Evolutionary conservation across 345 rosid species (phyloP), one percentile per base, ranked within the genome.

Genomic region (Bruguiera gymnorhiza): DNA sequence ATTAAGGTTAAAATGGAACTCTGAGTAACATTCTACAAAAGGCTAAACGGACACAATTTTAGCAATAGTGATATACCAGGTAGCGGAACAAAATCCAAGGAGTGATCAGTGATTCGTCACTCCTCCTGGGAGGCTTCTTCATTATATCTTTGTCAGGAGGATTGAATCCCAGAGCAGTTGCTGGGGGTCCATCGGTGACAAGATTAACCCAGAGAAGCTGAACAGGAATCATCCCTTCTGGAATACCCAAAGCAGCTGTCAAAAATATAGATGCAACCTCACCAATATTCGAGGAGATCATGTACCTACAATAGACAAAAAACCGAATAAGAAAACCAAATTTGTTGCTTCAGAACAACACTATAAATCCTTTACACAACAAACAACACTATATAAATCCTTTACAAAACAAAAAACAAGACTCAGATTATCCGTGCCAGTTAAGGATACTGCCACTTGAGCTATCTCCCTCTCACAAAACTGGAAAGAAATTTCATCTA

Each of bases 171-270:
- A 95, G 70, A 62, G 99, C 99, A 8, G 99, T 95, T 51, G 99
- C 99, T 56, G 99, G 98, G 31, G 99, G 99, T 23, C 99, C 98
- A 64, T 95, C 99, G 0, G 99, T 95, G 24, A 95, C 99, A 29
- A 95, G 97, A 79, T 95, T 95, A 30, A 95, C 99, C 99, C 99
- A 95, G 60, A 95, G 89, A 83, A 95, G 97, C 84, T 95, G 99
- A 62, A 95, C 99, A 0, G 98, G 99, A 36, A 95, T 95, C 97
- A 95, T 85, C 71, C 97, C 99, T 78, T 95, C 99, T 3, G 99
- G 99, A 79, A 95, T 95, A 66, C 99, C 98, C 80, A 95, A 82
- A 23, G 99, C 99, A 67, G 99, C 91, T 2, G 99, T 95, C 72
- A 95, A 77, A 73, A 95, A 95, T 72, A 95, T 95, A 6, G 94